phyloP scores from a whole-genome alignment of 768 basidiomycete species.

The Tremella yokohamensis region DNA sequence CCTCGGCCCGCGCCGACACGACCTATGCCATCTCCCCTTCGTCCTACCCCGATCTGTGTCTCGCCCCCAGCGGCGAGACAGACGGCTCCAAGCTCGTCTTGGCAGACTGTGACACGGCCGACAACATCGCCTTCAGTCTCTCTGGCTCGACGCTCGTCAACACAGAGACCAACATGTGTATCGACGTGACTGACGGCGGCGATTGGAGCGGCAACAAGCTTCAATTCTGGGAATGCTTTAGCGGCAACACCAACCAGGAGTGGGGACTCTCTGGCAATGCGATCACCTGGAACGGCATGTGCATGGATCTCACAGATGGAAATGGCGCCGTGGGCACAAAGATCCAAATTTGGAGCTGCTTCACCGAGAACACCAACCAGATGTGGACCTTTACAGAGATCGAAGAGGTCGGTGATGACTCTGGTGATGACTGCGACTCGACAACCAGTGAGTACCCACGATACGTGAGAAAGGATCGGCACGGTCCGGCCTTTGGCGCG shows the following conservation, averaged over 20 bases:
- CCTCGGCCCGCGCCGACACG: constrained; percentile 18
- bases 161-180: constrained; percentile 31
- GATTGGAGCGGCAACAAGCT: constrained; percentile 33
- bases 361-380: constrained; percentile 33
- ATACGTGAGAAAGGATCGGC: too few relatives aligned
- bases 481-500: too few relatives aligned
- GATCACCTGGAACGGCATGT: constrained; percentile 35
- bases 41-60: constrained; percentile 30
- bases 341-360: constrained; percentile 40
- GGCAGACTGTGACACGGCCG: constrained; percentile 28
- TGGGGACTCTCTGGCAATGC: constrained; percentile 23
- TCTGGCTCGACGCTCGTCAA: constrained; percentile 25
- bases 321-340: constrained; percentile 21
- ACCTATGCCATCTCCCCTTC: constrained; percentile 37
- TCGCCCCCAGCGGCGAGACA: constrained; percentile 22
- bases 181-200: constrained; percentile 36
- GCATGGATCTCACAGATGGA: constrained; percentile 42
- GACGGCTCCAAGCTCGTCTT: constrained; percentile 34
- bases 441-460: too few relatives aligned
- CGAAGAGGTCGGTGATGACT: constrained; percentile 34
- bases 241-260: constrained; percentile 34
- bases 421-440: constrained; percentile 10
- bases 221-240: constrained; percentile 41
- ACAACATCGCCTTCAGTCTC: constrained; percentile 33
- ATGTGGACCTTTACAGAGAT: constrained; percentile 37